phyloP scores from a whole-genome alignment of 176 grass and related monocot species.

The Eragrostis curvula region DNA sequence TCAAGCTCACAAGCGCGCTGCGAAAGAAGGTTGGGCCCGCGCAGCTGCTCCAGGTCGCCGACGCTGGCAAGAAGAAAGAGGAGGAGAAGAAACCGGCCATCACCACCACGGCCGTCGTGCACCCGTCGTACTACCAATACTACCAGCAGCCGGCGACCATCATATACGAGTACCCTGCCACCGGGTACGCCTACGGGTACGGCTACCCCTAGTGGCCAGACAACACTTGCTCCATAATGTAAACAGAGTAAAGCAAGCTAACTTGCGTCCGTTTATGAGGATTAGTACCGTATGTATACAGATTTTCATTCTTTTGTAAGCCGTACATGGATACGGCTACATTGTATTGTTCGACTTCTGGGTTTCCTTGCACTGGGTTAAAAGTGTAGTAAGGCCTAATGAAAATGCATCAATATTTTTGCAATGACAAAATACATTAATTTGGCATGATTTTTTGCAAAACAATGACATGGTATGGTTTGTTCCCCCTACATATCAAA shows the following conservation, averaged over 20 bases:
- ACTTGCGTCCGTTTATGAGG: no score
- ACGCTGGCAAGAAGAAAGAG: conserved; percentile 48
- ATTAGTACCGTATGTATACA: no score
- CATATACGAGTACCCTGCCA: background rate
- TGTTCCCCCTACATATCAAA: background rate
- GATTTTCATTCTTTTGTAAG: no score
- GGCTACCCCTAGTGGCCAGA: background rate
- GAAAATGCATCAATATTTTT: background rate
- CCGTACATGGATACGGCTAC: no score
- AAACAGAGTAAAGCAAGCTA: no score
- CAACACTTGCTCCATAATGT: background rate
- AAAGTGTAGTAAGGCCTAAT: background rate
- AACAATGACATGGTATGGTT: background rate
- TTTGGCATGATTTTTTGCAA: background rate
- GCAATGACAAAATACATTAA: background rate
- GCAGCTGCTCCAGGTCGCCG: conserved; percentile 39
- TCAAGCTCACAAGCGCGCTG: conserved; percentile 44
- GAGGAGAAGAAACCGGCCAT: background rate
- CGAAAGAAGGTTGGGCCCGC: conserved; percentile 50
- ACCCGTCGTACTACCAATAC: background rate
- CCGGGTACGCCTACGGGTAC: background rate
- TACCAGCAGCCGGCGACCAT: background rate
- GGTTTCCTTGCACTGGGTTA: no score
- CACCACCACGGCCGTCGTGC: background rate
- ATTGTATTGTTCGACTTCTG: no score